phyloP scores from a whole-genome alignment of 2,329 filamentous ascomycete genomes.

The Monilinia polystroma region DNA sequence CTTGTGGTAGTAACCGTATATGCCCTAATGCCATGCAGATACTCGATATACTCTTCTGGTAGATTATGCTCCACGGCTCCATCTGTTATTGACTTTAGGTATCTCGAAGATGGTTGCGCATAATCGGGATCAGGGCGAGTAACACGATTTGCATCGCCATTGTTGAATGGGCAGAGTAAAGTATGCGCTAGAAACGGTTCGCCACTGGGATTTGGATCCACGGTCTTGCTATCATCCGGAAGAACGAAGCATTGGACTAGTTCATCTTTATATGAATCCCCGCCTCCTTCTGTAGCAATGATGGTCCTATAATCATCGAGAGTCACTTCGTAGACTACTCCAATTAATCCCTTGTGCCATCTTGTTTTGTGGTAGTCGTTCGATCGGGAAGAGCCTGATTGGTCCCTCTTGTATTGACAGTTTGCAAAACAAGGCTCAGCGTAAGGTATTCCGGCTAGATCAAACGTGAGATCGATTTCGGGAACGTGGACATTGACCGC shows the following conservation, averaged over 20 bases:
- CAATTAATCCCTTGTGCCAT: conserved; percentile 83
- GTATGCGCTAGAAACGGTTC: conserved; percentile 80
- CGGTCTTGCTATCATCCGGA: conserved; percentile 51
- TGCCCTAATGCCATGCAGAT: conserved; percentile 65
- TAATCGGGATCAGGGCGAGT: conserved; percentile 66
- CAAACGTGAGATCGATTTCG: conserved; percentile 74
- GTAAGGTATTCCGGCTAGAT: conserved; percentile 83
- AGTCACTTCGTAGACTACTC: conserved; percentile 95
- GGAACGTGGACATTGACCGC: conserved; percentile 81
- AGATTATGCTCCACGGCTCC: conserved; percentile 80
- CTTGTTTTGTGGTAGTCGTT: conserved; percentile 51
- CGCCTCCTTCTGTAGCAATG: conserved; percentile 86
- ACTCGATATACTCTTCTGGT: conserved; percentile 73
- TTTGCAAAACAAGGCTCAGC: conserved; percentile 91
- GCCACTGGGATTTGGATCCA: conserved; percentile 63
- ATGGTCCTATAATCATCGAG: conserved; percentile 78
- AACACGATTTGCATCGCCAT: conserved; percentile 16
- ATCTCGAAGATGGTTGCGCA: conserved; percentile 80
- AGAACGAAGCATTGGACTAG: conserved; percentile 75
- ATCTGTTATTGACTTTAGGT: conserved; percentile 74
- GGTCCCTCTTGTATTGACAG: conserved; percentile 53
- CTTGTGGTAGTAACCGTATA: conserved; percentile 67
- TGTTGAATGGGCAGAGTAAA: conserved; percentile 58
- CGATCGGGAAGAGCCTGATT: conserved; percentile 33
- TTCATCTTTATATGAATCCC: conserved; percentile 80